Evolutionary conservation across 352 stramenopile species (phyloP).

Genomic region (Phytopythium montanum): DNA sequence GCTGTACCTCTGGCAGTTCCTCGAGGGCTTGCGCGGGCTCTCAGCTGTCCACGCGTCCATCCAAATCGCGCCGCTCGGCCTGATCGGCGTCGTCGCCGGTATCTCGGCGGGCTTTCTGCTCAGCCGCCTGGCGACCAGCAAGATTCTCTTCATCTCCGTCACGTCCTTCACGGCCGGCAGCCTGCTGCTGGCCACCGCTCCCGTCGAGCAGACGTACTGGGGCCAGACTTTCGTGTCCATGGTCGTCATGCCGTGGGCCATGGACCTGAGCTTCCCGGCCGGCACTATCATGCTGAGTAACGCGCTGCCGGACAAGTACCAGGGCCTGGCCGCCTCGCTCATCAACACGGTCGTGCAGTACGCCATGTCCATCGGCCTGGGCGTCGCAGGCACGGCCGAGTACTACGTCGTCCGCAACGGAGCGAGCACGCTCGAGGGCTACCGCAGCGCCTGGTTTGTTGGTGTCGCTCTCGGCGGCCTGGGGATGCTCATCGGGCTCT

Average conservation of each 20-base stretch:
- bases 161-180: neutral
- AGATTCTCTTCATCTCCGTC: conserved; percentile 2
- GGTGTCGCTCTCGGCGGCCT: neutral
- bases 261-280: conserved; percentile 8
- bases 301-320: conserved; percentile 2
- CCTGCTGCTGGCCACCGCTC: conserved; percentile 1
- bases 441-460: conserved; percentile 5
- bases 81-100: neutral
- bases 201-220: conserved; percentile 5
- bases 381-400: conserved; percentile 5
- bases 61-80: neutral
- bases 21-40: conserved; percentile 4
- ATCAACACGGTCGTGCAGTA: conserved; percentile 7
- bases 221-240: conserved; percentile 3
- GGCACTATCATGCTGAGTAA: conserved; percentile 7
- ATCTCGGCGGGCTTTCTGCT: conserved; percentile 6
- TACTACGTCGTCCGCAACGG: conserved; percentile 2
- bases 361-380: conserved; percentile 7
- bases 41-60: neutral
- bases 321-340: conserved; percentile 6
- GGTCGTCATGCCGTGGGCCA: conserved; percentile 11
- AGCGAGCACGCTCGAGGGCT: neutral
- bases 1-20: conserved; percentile 8
- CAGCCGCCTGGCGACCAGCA: conserved; percentile 2
- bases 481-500: neutral